A percentile compares a stretch with the other conserved stretches of the same genome.
These are phyloP conservation scores for Ceratorhiza oryzae-sativae DNA, from an alignment of 1,284 basidiomycete genomes.

Conservation along the genomic window DNA sequence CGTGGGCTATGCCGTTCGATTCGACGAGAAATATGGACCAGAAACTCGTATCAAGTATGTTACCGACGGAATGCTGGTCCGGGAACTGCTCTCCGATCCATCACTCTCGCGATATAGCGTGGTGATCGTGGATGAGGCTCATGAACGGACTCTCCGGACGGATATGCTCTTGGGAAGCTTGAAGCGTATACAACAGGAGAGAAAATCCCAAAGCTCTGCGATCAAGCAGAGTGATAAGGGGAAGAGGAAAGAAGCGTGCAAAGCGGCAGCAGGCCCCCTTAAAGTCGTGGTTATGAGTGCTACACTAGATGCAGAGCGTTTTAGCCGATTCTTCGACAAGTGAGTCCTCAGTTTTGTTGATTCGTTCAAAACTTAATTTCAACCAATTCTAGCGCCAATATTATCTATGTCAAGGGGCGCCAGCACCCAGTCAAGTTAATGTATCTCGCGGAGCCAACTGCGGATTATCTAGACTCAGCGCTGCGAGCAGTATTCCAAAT, in stretches of 20 bases:
- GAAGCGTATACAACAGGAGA: slow-evolving; percentile 80
- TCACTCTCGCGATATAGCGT: slow-evolving; percentile 87
- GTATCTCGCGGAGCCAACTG: slow-evolving; percentile 73
- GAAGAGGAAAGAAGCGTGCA: slow-evolving; percentile 50
- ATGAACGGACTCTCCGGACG: slow-evolving; percentile 93
- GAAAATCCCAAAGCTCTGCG: slow-evolving; percentile 59
- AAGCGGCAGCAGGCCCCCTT: slow-evolving; percentile 57
- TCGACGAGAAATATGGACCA: slow-evolving; percentile 80
- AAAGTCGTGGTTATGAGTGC: slow-evolving; percentile 98
- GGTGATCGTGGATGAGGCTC: slow-evolving; percentile 95
- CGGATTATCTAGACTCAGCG: slow-evolving; percentile 90
- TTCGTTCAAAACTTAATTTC: slow-evolving; percentile 34
- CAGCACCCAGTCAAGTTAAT: slow-evolving; percentile 90
- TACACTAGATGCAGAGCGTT: slow-evolving; percentile 93
- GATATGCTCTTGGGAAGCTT: slow-evolving; percentile 93
- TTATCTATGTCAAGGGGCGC: slow-evolving; percentile 90
- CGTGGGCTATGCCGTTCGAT: slow-evolving; percentile 95
- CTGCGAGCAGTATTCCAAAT: slow-evolving; percentile 91
- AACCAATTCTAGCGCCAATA: slow-evolving; percentile 67
- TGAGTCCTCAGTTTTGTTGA: slow-evolving; percentile 55
- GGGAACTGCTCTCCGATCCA: slow-evolving; percentile 82
- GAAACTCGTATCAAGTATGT: slow-evolving; percentile 91
- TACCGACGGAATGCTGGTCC: slow-evolving; percentile 96
- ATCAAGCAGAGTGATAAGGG: slow-evolving; percentile 44
- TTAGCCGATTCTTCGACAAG: slow-evolving; percentile 86